Base-by-base conservation (phyloP, 2,329 filamentous ascomycete species). In the Monascus ruber region DNA sequence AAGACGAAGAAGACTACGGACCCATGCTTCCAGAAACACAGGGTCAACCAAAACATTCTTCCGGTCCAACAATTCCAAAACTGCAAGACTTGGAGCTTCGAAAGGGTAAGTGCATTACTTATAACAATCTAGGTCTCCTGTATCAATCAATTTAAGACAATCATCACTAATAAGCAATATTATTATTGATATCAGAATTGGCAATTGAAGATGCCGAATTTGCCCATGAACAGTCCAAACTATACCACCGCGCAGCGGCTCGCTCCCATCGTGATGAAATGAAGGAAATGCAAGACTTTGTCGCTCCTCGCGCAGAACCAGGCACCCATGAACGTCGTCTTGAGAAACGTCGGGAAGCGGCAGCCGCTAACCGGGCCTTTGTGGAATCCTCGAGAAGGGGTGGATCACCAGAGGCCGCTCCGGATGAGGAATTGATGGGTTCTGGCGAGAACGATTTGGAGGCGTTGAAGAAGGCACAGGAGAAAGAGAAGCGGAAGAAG, bases 301-400 rank as follows among this genome's bases (percentile, higher is more conserved):
- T 95, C 0, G 77, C 73, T 0, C 88, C 89, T 0, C 83, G 85
- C 7, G 85, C 89, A 0, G 86, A 91, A 43, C 68, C 87, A 0
- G 87, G 88, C 0, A 84, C 83, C 1, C 79, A 80, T 34, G 89
- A 94, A 64, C 79, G 89, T 7, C 76, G 79, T 53, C 71, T 96
- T 1, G 89, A 98, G 66, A 95, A 95, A 73, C 81, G 80, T 47
- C 74, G 73, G 28, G 82, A 83, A 45, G 69, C 75, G 4, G 82
- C 83, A 26, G 79, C 81, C 5, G 77, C 81, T 48, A 81, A 93
- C 68, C 75, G 78, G 25, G 73, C 75, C 7, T 94, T 94, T 55
- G 68, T 67, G 6, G 57, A 63, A 66, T 77, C 42, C 71, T 87
- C 28, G 28, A 29, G 47, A 56, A 68, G 47, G 3, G 65, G 64